phyloP scores from a whole-genome alignment of 345 rosid species.

The Linum tenue region DNA sequence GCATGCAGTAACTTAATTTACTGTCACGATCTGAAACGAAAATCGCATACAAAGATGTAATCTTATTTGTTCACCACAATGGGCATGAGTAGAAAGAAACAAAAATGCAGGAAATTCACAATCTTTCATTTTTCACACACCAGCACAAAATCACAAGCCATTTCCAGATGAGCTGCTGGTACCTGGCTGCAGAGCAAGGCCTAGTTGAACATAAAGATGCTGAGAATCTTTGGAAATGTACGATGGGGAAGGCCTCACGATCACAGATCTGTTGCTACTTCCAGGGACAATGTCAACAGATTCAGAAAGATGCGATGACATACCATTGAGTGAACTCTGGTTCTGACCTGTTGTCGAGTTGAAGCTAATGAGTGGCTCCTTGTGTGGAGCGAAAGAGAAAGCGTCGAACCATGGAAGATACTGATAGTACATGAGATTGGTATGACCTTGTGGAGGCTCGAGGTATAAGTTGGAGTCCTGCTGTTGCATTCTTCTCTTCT shows the following conservation, averaged over 20 bases:
- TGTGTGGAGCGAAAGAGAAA: not conserved
- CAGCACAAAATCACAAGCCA: too few species aligned
- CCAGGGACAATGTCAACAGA: not conserved
- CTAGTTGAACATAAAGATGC: slow-evolving; percentile 10
- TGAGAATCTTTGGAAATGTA: slow-evolving; percentile 9
- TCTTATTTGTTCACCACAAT: too few species aligned
- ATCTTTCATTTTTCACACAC: too few species aligned
- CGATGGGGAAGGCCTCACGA: slow-evolving; percentile 11
- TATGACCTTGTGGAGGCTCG: not conserved
- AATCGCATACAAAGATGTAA: too few species aligned
- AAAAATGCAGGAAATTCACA: too few species aligned
- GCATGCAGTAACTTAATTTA: too few species aligned
- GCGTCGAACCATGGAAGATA: slow-evolving; percentile 5
- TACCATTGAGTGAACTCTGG: not conserved
- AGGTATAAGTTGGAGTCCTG: not conserved
- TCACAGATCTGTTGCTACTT: not conserved
- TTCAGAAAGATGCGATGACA: not conserved
- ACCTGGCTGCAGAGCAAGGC: slow-evolving; percentile 1
- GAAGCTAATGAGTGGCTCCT: slow-evolving; percentile 10
- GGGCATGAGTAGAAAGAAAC: too few species aligned
- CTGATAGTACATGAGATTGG: slow-evolving; percentile 3
- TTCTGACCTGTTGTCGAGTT: slow-evolving; percentile 1
- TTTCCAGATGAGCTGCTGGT: too few species aligned
- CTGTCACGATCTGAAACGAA: too few species aligned
- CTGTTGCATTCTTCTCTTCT: slow-evolving; percentile 13